phyloP scores from a whole-genome alignment of 2,329 filamentous ascomycete genomes.

The Stemphylium beticola region DNA sequence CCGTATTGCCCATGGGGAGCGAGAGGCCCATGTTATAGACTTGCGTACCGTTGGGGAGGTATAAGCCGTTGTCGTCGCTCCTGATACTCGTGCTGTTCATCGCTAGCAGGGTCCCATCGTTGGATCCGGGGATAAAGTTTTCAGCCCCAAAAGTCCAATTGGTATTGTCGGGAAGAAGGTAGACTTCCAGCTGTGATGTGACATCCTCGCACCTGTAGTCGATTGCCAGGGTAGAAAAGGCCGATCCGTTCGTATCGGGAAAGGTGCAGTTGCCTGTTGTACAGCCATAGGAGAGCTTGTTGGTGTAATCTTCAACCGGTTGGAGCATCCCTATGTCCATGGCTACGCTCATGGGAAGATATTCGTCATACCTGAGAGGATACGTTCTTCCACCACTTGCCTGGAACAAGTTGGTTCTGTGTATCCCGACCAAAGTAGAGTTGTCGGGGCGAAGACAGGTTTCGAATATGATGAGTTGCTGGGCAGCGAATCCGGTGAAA shows the following conservation, averaged over 20 bases:
- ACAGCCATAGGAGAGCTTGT: constrained; percentile 12
- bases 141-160: background rate
- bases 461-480: constrained; percentile 14
- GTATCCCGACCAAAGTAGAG: background rate
- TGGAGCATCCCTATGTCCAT: constrained; percentile 14
- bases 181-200: constrained; percentile 1
- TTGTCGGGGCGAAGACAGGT: constrained; percentile 6
- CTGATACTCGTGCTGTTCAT: no score
- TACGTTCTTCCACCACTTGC: background rate
- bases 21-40: constrained; percentile 1
- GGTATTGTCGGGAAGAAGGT: background rate
- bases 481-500: constrained; percentile 11
- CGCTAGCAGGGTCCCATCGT: no score
- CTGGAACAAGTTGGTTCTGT: constrained; percentile 4
- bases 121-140: no score
- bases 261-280: constrained; percentile 20
- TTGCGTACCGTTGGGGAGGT: background rate
- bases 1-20: background rate
- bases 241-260: background rate
- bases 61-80: background rate
- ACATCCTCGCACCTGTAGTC: constrained; percentile 6
- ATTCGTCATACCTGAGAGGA: background rate
- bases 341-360: constrained; percentile 8
- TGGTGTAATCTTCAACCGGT: constrained; percentile 9
- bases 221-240: constrained; percentile 15